These are phyloP conservation scores for Aciculosporium take DNA, from an alignment of 2,329 filamentous ascomycete species.

Conservation along the genomic window DNA sequence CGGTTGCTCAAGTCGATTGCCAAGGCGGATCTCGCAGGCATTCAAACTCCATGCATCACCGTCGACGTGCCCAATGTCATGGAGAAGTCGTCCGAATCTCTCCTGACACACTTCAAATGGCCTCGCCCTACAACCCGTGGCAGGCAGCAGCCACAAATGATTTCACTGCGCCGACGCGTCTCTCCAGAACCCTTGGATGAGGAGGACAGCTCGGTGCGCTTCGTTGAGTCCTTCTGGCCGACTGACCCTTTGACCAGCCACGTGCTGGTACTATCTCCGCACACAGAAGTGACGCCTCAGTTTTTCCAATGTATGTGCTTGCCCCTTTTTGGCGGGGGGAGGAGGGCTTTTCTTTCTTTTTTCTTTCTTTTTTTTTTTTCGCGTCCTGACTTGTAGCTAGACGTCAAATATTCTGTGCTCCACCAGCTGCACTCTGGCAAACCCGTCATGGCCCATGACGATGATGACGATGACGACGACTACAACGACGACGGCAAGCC, in stretches of 20 bases:
- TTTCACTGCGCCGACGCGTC: constrained; percentile 66
- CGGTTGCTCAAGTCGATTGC: constrained; percentile 64
- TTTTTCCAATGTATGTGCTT: constrained; percentile 59
- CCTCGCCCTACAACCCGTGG: constrained; percentile 32
- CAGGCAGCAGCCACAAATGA: constrained; percentile 31
- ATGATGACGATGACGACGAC: too few species aligned
- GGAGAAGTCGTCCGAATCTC: constrained; percentile 49
- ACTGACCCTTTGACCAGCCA: constrained; percentile 48
- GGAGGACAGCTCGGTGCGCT: constrained; percentile 58
- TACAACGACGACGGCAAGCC: constrained; percentile 34
- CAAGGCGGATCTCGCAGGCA: constrained; percentile 59
- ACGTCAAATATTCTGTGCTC: constrained; percentile 63
- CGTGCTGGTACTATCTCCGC: constrained; percentile 70
- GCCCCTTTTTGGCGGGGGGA: too few species aligned
- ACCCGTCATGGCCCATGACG: constrained; percentile 22
- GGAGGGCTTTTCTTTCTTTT: not conserved
- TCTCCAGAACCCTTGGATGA: constrained; percentile 42
- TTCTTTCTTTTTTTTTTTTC: not conserved
- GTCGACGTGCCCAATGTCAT: constrained; percentile 66
- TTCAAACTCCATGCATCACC: constrained; percentile 58
- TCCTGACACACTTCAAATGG: constrained; percentile 53
- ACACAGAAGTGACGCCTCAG: constrained; percentile 62
- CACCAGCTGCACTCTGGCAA: constrained; percentile 65
- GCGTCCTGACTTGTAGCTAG: constrained; percentile 17
- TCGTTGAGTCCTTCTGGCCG: constrained; percentile 84